Base-by-base conservation (phyloP, 345 rosid species). In the Eucalyptus tenuipes region DNA sequence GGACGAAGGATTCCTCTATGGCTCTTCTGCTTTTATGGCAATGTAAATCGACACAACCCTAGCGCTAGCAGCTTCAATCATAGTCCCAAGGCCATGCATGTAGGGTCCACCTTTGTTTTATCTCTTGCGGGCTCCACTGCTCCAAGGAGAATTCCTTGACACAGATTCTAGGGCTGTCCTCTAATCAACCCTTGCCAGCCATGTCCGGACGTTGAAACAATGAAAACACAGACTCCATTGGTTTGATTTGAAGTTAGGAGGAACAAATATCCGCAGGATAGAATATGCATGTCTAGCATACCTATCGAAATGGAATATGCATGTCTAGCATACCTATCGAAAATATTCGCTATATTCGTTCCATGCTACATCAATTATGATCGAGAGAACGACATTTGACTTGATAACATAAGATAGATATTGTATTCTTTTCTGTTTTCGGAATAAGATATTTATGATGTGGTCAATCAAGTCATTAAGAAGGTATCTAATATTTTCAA, bases 371-470 rank as follows among this genome's bases (percentile, higher is more conserved):
- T 11, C 47, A 40, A 40, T 75, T 22, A 11, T 20, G 13, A 37
- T 71, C 7, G 44, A 33, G 25, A 68, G 24, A 68, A 68, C 25
- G 4, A 9, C 13, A 17, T 33, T 61, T 68, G 44, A 68, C 42
- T 68, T 15, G 7, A 37, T 71, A 15, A 33, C 2, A 71, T 71
- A 71, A 33, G 2, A 16, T 7, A 5, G 7, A 37, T 20, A 2
- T 1, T 3, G 12, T 71, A 17, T 71, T 37, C 4, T 33, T 71
- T 71, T 37, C 1, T 18, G 0, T 37, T 37, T 16, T 8, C 1
- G 3, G 10, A 17, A 31, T 68, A 31, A 68, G 6, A 33, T 31
- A 14, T 31, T 31, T 66, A n/a, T 68, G 6, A 15, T 17, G 24
- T 16, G 22, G 2, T 15, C 37, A 68, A 31, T 68, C 10, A 2